Base-by-base conservation (phyloP, 208 protist species). In the Porcisia hertigi region DNA sequence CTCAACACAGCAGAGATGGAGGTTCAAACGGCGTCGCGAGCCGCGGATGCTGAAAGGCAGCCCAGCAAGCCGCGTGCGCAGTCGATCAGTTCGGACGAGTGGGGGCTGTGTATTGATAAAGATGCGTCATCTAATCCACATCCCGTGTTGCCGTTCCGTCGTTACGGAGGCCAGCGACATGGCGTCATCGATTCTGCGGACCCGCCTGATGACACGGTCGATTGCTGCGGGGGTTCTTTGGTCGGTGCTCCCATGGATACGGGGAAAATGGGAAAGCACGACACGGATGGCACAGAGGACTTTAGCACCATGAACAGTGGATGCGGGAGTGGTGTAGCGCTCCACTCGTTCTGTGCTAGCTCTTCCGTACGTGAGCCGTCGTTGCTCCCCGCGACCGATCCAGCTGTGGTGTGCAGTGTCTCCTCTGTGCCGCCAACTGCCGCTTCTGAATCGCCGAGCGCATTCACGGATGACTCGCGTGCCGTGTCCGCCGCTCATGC, bases 291-390 rank as follows among this genome's bases (percentile, higher is more conserved):
- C 39, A 71, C n/a, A 18, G 77, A 73, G 14, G 65, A 76, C 16
- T 57, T n/a, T 54, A 63, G 70, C n/a, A 65, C 55, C 16, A 64
- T 83, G 55, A 71, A 71, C 67, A 87, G 83, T 75, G 83, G 80
- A 58, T 86, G 80, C 36, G 86, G 75, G 7, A 83, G 82, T 73
- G 80, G 64, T 14, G 65, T 87, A 12, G 83, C 76, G 14, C 66
- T 66, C 12, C 69, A 71, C 1, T 90, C 83, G 7, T 80, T 64
- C 66, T 69, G 65, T 65, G 73, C 71, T 73, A 75, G 70, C 16
- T 34, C 58, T 47, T 36, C 69, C 41, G 43, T 20, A 47, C 25
- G 58, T 9, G 73, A 30, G 34, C 23, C 70, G 43, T 71, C 72
- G n/a, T 30, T 75, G 70, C 62, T 54, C 14, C 47, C 63, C 3